Conservation (phyloP, 306 rosid genomes). For the Quercus agrifolia region DNA sequence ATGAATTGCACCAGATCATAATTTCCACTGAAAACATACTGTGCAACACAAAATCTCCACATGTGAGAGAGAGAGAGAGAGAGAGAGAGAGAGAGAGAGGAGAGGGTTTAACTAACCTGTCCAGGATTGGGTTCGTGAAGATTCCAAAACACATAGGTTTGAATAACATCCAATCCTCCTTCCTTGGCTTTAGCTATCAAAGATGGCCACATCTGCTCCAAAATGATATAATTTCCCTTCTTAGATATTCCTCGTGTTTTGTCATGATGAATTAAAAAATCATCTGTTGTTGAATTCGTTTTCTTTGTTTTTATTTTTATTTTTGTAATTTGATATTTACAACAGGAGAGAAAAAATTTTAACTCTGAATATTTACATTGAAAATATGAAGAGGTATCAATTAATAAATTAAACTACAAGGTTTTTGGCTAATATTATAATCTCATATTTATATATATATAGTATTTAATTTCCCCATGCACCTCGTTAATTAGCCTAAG, state of each 20-base stretch:
- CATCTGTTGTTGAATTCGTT: too few species aligned
- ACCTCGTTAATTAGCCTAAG: too few species aligned
- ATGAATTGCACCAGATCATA: constrained; percentile 63
- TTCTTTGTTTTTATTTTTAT: too few species aligned
- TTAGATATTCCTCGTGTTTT: constrained; percentile 9
- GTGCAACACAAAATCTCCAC: neutral
- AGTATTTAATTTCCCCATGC: too few species aligned
- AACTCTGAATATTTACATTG: too few species aligned
- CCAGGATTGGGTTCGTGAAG: constrained; percentile 74
- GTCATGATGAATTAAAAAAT: constrained; percentile 17
- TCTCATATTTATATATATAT: too few species aligned
- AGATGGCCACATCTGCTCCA: constrained; percentile 80
- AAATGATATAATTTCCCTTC: neutral
- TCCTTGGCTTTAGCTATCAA: constrained; percentile 81
- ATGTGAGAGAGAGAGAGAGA: neutral
- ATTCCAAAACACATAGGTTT: constrained; percentile 95
- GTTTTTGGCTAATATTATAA: too few species aligned
- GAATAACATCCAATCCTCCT: constrained; percentile 89
- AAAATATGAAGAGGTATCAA: too few species aligned
- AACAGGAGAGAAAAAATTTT: too few species aligned
- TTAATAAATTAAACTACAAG: too few species aligned
- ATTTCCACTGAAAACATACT: constrained; percentile 73
- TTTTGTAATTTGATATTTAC: too few species aligned
- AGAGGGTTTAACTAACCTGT: constrained; percentile 9
- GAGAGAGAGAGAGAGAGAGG: neutral